Evolutionary conservation across 352 stramenopile species (phyloP), one percentile per base, ranked within the genome.

Genomic region (Phytophthora cactorum): DNA sequence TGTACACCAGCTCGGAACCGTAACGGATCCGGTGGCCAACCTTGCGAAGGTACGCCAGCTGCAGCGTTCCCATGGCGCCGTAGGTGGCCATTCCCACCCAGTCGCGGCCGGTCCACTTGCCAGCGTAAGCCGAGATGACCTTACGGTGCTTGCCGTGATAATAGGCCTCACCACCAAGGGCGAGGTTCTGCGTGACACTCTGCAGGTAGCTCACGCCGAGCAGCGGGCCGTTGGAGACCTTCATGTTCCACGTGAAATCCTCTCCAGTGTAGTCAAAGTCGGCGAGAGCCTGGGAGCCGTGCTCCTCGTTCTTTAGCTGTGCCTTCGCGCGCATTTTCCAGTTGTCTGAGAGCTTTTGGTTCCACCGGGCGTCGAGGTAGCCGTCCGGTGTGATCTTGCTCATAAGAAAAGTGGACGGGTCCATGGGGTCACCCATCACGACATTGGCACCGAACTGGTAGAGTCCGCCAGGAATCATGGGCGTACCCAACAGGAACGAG

Each of bases 171-270:
- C 87, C 90, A 41, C 88, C 88, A 7, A 97, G 53, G 5, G 88
- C 86, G 14, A 93, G 65, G 59, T 94, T 76, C 53, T 83, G 80
- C 47, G 88, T 96, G 62, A 96, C 69, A 69, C 82, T 93, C 82
- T 97, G 90, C 58, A 97, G 81, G 76, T 97, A 97, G 67, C 82
- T 92, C 45, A 92, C 80, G 25, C 88, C 88, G 27, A 96, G 53
- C 59, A 95, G 70, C n/a, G 88, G 86, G 57, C 90, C 90, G 72
- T 97, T 95, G 55, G 86, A 92, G 53, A 95, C 38, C 83, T 97
- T 97, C 78, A 96, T 86, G 82, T 93, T 96, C 81, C 86, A 95
- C 60, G 77, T 92, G 64, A 94, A 97, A 70, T 96, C 88, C 36
- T 91, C 80, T 54, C 88, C 88, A 27, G 64, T 44, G 68, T 93